A percentile compares a stretch with the other conserved stretches of the same genome.
Evolutionary conservation across 202 grass and related monocot species (phyloP).

Genomic region (Carex arenaria): DNA sequence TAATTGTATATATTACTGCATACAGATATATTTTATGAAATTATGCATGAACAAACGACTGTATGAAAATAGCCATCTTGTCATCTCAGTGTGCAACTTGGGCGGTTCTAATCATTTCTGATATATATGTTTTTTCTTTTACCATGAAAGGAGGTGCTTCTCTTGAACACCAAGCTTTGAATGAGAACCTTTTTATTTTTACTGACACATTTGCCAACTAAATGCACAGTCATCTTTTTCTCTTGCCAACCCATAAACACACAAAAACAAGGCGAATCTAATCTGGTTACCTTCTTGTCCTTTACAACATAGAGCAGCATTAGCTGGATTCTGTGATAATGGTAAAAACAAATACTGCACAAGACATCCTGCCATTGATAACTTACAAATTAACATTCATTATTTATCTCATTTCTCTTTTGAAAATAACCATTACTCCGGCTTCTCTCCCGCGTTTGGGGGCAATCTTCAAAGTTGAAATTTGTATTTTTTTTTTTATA

Average conservation of each 20-base stretch:
- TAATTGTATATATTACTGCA: not conserved
- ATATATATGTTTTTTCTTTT: not conserved
- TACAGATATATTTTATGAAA: not conserved
- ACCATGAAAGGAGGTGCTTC: conserved; percentile 41
- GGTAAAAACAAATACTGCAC: conserved; percentile 55
- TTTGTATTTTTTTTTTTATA: not conserved
- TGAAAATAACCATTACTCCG: not conserved
- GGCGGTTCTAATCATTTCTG: not conserved
- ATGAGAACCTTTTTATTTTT: conserved; percentile 58
- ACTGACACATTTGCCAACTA: conserved; percentile 53
- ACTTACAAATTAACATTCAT: conserved; percentile 32
- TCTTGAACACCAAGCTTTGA: conserved; percentile 87
- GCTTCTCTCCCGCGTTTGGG: not conserved
- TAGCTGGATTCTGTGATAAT: conserved; percentile 62
- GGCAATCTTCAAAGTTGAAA: not conserved
- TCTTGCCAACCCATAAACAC: conserved; percentile 47
- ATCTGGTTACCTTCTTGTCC: conserved; percentile 82
- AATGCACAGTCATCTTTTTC: conserved; percentile 47
- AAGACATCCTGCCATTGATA: conserved; percentile 55
- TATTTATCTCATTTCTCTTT: conserved; percentile 20
- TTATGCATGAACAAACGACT: not conserved
- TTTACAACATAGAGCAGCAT: conserved; percentile 53
- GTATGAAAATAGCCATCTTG: not conserved
- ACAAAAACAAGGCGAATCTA: conserved; percentile 46
- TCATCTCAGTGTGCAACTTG: not conserved